Conservation (phyloP, 2,329 filamentous ascomycete genomes). For the Ophiocordyceps camponoti-leonardi region DNA sequence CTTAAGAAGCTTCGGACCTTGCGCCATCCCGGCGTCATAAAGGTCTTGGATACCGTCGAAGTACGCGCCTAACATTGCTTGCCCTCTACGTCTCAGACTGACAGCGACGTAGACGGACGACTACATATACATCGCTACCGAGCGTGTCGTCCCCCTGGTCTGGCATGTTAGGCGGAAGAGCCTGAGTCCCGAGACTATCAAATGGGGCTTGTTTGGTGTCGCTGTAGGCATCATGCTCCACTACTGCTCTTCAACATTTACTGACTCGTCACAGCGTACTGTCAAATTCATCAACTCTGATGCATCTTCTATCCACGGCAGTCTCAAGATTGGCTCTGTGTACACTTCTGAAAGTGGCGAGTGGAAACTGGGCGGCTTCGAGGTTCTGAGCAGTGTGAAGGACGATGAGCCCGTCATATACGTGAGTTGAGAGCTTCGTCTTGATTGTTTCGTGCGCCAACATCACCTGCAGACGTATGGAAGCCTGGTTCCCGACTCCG, state of each 20-base stretch:
- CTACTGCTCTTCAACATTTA: not conserved
- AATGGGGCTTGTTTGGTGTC: constrained; percentile 84
- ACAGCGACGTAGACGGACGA: constrained; percentile 54
- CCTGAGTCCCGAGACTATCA: constrained; percentile 77
- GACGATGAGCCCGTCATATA: constrained; percentile 92
- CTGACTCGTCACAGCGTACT: constrained; percentile 44
- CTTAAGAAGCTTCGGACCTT: constrained; percentile 85
- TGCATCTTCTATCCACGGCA: constrained; percentile 79
- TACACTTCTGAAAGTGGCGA: constrained; percentile 94
- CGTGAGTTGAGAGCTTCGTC: constrained; percentile 20
- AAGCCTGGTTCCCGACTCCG: constrained; percentile 70
- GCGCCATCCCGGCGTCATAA: constrained; percentile 86
- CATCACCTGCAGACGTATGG: constrained; percentile 50
- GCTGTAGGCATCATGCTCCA: constrained; percentile 36
- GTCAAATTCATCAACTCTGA: constrained; percentile 94
- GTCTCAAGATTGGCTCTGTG: constrained; percentile 67
- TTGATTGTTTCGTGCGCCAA: not conserved
- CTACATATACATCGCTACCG: constrained; percentile 92
- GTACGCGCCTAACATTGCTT: constrained; percentile 23
- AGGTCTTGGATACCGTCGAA: constrained; percentile 87
- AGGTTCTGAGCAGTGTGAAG: constrained; percentile 85
- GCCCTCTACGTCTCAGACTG: constrained; percentile 1
- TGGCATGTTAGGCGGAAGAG: constrained; percentile 87
- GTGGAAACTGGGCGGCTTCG: constrained; percentile 92
- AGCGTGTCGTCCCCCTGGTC: constrained; percentile 68